Evolutionary conservation across 108 stramenopile species (phyloP).

Genomic region (Thalassiosira profunda): DNA sequence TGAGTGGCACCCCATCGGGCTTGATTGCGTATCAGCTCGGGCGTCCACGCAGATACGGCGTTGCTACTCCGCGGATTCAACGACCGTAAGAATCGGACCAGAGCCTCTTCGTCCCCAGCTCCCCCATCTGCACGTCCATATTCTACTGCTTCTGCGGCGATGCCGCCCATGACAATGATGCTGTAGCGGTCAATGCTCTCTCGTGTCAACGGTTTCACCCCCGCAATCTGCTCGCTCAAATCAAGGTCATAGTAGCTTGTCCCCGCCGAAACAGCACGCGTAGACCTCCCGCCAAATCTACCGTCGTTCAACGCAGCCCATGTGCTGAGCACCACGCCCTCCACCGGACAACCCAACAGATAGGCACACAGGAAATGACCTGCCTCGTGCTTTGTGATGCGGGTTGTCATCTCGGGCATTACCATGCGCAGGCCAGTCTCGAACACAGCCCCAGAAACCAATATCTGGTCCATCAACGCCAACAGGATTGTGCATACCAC

Average conservation of each 20-base stretch:
- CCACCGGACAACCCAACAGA: conserved; percentile 94
- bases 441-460: conserved; percentile 81
- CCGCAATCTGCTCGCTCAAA: conserved; percentile 74
- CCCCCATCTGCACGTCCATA: conserved; percentile 93
- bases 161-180: conserved; percentile 95
- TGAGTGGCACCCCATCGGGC: conserved; percentile 90
- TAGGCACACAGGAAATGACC: conserved; percentile 95
- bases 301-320: conserved; percentile 86
- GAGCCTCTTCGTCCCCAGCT: conserved; percentile 90
- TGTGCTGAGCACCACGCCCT: conserved; percentile 83
- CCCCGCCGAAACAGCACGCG: conserved; percentile 73
- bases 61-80: conserved; percentile 63
- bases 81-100: conserved; percentile 74
- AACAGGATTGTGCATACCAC: conserved; percentile 64
- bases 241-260: conserved; percentile 91
- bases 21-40: conserved; percentile 75
- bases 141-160: conserved; percentile 92
- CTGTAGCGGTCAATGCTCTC: conserved; percentile 90
- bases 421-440: conserved; percentile 68
- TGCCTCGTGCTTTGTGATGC: conserved; percentile 92
- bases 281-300: conserved; percentile 65
- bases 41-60: conserved; percentile 50
- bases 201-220: conserved; percentile 58
- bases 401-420: conserved; percentile 65
- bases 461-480: conserved; percentile 60